These are phyloP conservation scores for Nasturtium officinale DNA, from an alignment of 345 rosid genomes.

Conservation along the genomic window DNA sequence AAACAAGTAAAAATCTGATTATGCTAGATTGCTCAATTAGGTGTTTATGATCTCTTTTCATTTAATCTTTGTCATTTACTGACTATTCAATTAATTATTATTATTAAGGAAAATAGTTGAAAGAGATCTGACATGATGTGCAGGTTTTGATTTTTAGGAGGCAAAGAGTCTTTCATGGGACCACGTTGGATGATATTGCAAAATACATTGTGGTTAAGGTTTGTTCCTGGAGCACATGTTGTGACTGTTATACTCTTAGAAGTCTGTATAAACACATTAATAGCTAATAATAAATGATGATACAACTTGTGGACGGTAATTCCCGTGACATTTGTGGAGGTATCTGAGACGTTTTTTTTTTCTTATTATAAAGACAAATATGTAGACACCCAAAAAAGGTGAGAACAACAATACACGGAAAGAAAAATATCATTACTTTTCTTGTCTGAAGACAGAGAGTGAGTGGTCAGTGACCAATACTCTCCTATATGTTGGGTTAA, in stretches of 20 bases:
- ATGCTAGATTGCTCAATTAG: not conserved
- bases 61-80: not conserved
- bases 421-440: not conserved
- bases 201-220: conserved; percentile 38
- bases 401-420: conserved; percentile 34
- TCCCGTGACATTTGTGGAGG: conserved; percentile 33
- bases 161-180: conserved; percentile 36
- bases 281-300: conserved; percentile 14
- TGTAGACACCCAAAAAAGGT: conserved; percentile 25
- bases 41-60: conserved; percentile 16
- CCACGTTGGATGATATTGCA: conserved; percentile 30
- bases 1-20: not conserved
- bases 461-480: conserved; percentile 34
- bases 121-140: conserved; percentile 17
- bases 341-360: conserved; percentile 4
- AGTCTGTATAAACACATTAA: conserved; percentile 24
- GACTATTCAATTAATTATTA: conserved; percentile 17
- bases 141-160: conserved; percentile 18
- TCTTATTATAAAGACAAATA: conserved; percentile 20
- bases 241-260: conserved; percentile 20
- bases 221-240: conserved; percentile 32
- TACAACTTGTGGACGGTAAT: conserved; percentile 34
- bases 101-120: not conserved
- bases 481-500: conserved; percentile 29
- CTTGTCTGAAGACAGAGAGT: conserved; percentile 19